Base-by-base conservation (phyloP, 2,329 filamentous ascomycete genomes). In the Sphaceloma murrayae region DNA sequence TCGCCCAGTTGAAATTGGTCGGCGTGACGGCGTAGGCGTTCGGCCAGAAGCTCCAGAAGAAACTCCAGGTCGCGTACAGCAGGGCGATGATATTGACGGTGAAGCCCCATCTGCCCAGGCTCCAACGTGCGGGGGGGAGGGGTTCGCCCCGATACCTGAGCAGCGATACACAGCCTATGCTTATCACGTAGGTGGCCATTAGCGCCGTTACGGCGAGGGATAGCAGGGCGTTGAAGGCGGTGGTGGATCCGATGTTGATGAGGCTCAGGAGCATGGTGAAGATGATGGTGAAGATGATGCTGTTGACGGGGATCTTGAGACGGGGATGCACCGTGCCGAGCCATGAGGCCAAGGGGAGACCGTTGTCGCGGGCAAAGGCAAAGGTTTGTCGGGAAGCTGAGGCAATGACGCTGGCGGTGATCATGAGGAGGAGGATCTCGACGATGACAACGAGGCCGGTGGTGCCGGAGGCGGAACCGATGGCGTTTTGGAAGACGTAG, bases 1-100 rank as follows among this genome's bases (percentile, higher is more conserved):
- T 53, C 21, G 64, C 66, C 68, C 68, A 75, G 53, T 75, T 75
- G 62, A 73, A 72, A 2, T 61, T 63, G 10, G 52, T 51, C 1
- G 60, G 53, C 2, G 57, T 63, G 1, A 68, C 63, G 1, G 56
- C 49, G 26, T 62, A 55, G 2, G 51, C 46, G 0, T 58, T 52
- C 1, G 72, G 72, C 55, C 71, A 74, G 42, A 32, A 45, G 21
- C 42, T 34, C 30, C 30, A 45, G 22, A 45, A 29, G 13, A 34
- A 29, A 49, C 71, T 71, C 34, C 62, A 61, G 51, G 73, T 70
- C 46, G 73, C 60, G 45, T 70, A 64, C 3, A 67, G 61, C 32
- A 69, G 61, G 1, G 57, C 53, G 2, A 47, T 44, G 10, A 62
- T 55, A 44, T 70, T 69, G 44, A 69, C 47, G 13, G 56, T 49